phyloP scores from a whole-genome alignment of 169 alveolate genomes.

The Babesia ovis region DNA sequence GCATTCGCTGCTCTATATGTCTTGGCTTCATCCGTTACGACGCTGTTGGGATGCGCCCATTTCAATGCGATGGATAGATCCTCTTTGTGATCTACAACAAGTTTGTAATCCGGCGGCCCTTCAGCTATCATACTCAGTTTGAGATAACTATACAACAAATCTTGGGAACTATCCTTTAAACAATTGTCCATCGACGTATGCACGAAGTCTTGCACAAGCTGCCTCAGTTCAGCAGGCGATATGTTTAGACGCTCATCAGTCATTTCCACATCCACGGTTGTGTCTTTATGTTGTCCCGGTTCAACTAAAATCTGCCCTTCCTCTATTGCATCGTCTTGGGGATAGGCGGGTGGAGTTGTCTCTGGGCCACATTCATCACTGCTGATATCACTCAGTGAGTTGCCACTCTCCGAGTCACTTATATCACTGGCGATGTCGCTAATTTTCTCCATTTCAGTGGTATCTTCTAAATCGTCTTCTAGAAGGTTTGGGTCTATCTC shows the following conservation, averaged over 20 bases:
- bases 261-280: background rate
- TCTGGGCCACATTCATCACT: background rate
- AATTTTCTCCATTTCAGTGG: background rate
- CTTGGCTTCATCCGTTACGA: background rate
- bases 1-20: constrained; percentile 3
- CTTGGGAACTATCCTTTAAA: background rate
- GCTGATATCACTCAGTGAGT: constrained; percentile 26
- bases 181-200: constrained; percentile 33
- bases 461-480: background rate
- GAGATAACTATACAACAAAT: constrained; percentile 4
- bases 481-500: background rate
- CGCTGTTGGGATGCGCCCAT: background rate
- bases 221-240: background rate
- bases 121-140: background rate
- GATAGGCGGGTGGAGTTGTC: background rate
- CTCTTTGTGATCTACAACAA: background rate
- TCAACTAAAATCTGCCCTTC: background rate
- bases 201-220: constrained; percentile 4
- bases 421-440: background rate
- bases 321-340: background rate
- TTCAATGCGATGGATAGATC: background rate
- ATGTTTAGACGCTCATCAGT: background rate
- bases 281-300: background rate
- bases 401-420: background rate
- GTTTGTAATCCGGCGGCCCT: constrained; percentile 7